These are phyloP conservation scores for Jackrogersella minutella DNA, from an alignment of 495 filamentous ascomycete species.

Conservation along the genomic window DNA sequence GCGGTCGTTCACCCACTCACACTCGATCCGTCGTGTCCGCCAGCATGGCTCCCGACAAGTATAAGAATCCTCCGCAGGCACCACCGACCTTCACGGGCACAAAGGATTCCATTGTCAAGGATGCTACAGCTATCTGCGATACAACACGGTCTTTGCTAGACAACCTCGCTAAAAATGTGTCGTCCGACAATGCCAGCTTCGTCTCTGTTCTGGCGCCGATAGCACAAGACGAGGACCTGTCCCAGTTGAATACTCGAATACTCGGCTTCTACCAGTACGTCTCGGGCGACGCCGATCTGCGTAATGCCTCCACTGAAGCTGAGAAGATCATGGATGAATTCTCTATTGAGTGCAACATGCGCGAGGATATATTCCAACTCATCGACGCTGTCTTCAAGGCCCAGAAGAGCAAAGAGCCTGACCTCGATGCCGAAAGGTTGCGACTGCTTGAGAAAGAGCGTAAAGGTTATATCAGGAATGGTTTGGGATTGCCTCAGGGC, in stretches of 20 bases:
- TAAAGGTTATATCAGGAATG: conserved; percentile 65
- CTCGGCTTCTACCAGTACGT: conserved; percentile 84
- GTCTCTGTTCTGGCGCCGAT: conserved; percentile 69
- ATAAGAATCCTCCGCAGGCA: conserved; percentile 78
- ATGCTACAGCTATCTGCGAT: conserved; percentile 78
- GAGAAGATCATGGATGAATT: conserved; percentile 69
- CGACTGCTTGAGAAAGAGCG: conserved; percentile 65
- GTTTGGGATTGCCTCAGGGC: conserved; percentile 62
- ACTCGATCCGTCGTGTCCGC: conserved; percentile 36
- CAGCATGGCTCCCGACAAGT: conserved; percentile 54
- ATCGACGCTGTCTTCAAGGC: conserved; percentile 62
- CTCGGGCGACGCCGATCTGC: conserved; percentile 70
- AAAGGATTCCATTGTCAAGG: conserved; percentile 74
- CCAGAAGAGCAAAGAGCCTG: conserved; percentile 52
- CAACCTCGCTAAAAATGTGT: conserved; percentile 72
- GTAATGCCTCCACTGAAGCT: conserved; percentile 67
- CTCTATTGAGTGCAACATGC: conserved; percentile 66
- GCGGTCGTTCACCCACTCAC: conserved; percentile 9
- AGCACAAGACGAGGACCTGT: conserved; percentile 71
- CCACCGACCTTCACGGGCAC: conserved; percentile 89
- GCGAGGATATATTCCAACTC: conserved; percentile 66
- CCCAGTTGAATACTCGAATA: conserved; percentile 66
- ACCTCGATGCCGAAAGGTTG: conserved; percentile 58
- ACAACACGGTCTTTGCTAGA: conserved; percentile 75
- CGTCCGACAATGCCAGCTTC: conserved; percentile 69